Base-by-base conservation (phyloP, 768 basidiomycete genomes). In the Neoboletus magnificus region DNA sequence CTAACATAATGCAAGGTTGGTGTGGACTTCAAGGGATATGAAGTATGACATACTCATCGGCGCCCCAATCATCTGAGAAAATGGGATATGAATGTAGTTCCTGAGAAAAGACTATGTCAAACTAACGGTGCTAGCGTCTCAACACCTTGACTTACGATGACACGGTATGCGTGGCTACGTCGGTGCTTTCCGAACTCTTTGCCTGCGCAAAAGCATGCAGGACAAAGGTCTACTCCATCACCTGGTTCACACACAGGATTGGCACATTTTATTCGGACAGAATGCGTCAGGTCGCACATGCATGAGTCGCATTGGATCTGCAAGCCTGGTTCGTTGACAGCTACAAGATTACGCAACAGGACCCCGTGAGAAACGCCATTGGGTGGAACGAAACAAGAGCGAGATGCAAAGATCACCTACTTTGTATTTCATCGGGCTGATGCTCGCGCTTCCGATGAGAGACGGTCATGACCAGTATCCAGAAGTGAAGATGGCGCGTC, bases 71-170 rank as follows among this genome's bases (percentile, higher is more conserved):
- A 53, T 88, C 85, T 9, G 86, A 81, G 65, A 97, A 96, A 65
- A 99, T 97, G 3, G 96, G 97, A 72, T 95, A 92, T 9, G 96
- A 93, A 69, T 97, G 93, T 65, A 95, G 82, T 76, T 97, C 95
- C 94, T 95, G 68, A 12, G 39, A 50, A 54, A 47, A 41, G 43
- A n/a, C 2, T 2, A 9, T 12, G 43, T 59, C 5, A 63, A 37
- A 37, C 27, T 32, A n/a, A 41, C 41, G 23, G 35, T 51, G 37
- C n/a, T 16, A 35, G n/a, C 29, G 23, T 44, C 53, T 23, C 35
- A 35, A 47, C 50, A 16, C 29, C 22, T 4, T 27, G 42, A 27
- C 81, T 59, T 71, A 96, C 94, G 60, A 98, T 89, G 54, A 98
- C 87, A 52, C 93, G 89, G 70, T 99, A 99, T 42, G 87, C 74